Conservation (phyloP, 306 rosid species). For the Oemleria cerasiformis region DNA sequence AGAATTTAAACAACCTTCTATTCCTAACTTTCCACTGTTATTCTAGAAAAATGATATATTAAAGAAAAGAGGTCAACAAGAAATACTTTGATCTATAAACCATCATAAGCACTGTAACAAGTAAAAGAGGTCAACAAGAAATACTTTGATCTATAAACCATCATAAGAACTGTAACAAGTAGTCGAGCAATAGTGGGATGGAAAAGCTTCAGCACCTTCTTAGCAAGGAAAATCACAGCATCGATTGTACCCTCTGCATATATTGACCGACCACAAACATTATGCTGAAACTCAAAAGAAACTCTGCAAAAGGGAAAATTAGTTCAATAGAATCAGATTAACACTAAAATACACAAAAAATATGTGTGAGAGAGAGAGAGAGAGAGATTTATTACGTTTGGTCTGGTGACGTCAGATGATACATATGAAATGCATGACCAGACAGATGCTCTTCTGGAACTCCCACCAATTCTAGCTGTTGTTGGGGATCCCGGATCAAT, state of each 20-base stretch:
- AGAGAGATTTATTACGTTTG: conserved; percentile 50
- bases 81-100: neutral
- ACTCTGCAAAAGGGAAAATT: conserved; percentile 53
- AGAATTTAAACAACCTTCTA: neutral
- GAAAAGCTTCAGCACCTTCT: conserved; percentile 52
- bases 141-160: neutral
- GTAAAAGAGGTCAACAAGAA: neutral
- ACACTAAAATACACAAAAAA: neutral
- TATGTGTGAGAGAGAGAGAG: neutral
- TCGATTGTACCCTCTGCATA: conserved; percentile 94
- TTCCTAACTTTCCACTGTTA: neutral
- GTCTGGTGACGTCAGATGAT: conserved; percentile 82
- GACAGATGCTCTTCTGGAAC: conserved; percentile 84
- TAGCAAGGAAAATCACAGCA: conserved; percentile 77
- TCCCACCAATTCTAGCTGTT: conserved; percentile 80
- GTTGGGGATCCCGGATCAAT: conserved; percentile 76
- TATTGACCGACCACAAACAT: conserved; percentile 93
- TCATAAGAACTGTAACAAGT: neutral
- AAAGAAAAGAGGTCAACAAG: neutral
- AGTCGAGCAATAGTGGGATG: conserved; percentile 15
- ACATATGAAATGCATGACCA: conserved; percentile 91
- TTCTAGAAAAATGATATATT: neutral
- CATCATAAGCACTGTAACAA: neutral
- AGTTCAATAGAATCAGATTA: neutral
- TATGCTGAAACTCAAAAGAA: conserved; percentile 93